Conservation (phyloP, 1,284 basidiomycete species). For the Microbotryomycetes sp. region DNA sequence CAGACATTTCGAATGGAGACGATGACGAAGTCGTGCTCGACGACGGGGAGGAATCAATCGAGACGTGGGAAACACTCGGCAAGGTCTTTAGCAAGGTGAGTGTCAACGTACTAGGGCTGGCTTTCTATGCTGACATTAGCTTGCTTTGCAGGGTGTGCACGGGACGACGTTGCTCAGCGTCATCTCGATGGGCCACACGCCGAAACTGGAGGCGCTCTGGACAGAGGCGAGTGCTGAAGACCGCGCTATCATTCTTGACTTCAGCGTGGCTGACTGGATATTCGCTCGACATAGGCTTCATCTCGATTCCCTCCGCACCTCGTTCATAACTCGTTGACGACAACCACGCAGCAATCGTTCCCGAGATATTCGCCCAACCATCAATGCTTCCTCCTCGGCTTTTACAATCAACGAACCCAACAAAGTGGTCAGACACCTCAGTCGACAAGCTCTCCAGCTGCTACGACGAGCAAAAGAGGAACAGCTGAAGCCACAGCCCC, state of each 20-base stretch:
- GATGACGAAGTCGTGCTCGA: constrained; percentile 28
- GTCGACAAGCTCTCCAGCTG: neutral
- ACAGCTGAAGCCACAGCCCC: neutral
- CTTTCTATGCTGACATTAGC: neutral
- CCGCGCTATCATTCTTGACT: too few species aligned
- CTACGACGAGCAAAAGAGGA: neutral
- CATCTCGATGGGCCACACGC: constrained; percentile 27
- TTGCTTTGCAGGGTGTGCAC: constrained; percentile 12
- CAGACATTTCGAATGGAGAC: constrained; percentile 21
- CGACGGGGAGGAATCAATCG: constrained; percentile 15
- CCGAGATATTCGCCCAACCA: constrained; percentile 16
- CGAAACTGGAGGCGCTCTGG: constrained; percentile 31
- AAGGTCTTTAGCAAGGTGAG: constrained; percentile 26
- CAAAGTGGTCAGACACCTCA: neutral
- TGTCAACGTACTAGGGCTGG: neutral
- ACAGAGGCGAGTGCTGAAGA: constrained; percentile 11
- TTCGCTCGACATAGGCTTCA: constrained; percentile 10
- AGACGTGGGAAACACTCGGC: constrained; percentile 23
- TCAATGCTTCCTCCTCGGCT: constrained; percentile 31
- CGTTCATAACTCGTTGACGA: constrained; percentile 18
- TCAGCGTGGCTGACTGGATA: too few species aligned
- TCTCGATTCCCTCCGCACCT: constrained; percentile 26
- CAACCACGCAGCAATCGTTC: constrained; percentile 14
- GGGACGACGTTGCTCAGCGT: constrained; percentile 29
- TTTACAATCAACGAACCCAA: constrained; percentile 19